These are phyloP conservation scores for Nitzschia palea DNA, from an alignment of 108 stramenopile genomes.

Conservation along the genomic window DNA sequence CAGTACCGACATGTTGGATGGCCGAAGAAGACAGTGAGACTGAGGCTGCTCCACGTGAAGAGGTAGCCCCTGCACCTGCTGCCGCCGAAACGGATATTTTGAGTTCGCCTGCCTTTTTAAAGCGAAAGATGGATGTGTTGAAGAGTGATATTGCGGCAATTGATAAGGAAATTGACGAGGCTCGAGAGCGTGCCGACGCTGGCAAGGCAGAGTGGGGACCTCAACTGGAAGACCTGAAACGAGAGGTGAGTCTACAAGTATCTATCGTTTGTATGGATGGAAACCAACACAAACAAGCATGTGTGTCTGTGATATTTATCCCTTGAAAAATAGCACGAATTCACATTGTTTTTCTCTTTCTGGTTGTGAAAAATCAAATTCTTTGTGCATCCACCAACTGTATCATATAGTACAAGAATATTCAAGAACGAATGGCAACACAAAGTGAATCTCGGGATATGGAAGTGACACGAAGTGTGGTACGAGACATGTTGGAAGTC, in stretches of 20 bases:
- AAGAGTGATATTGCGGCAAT: slow-evolving; percentile 59
- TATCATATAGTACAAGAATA: slow-evolving; percentile 42
- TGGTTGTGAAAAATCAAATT: neutral
- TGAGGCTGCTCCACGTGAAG: slow-evolving; percentile 10
- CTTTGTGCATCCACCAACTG: too few species aligned
- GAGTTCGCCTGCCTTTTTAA: slow-evolving; percentile 81
- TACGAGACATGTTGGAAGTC: slow-evolving; percentile 53
- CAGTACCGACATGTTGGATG: slow-evolving; percentile 20
- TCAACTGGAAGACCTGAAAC: slow-evolving; percentile 57
- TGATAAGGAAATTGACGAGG: slow-evolving; percentile 59
- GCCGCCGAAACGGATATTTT: slow-evolving; percentile 58
- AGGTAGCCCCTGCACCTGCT: slow-evolving; percentile 10
- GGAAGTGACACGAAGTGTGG: slow-evolving; percentile 61
- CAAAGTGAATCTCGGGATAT: slow-evolving; percentile 56
- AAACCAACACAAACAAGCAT: too few species aligned
- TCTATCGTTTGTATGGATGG: too few species aligned
- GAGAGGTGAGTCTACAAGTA: slow-evolving; percentile 72
- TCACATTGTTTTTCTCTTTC: neutral
- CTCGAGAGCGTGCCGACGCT: slow-evolving; percentile 48
- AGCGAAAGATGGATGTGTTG: slow-evolving; percentile 79
- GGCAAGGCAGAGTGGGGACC: slow-evolving; percentile 85
- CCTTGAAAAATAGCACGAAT: slow-evolving; percentile 11
- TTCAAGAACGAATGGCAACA: slow-evolving; percentile 66
- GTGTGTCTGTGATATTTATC: neutral
- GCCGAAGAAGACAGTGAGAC: slow-evolving; percentile 11